A percentile compares a stretch with the other conserved stretches of the same genome.
Conservation (phyloP, 2,329 filamentous ascomycete species). For the Phialophora tarda region DNA sequence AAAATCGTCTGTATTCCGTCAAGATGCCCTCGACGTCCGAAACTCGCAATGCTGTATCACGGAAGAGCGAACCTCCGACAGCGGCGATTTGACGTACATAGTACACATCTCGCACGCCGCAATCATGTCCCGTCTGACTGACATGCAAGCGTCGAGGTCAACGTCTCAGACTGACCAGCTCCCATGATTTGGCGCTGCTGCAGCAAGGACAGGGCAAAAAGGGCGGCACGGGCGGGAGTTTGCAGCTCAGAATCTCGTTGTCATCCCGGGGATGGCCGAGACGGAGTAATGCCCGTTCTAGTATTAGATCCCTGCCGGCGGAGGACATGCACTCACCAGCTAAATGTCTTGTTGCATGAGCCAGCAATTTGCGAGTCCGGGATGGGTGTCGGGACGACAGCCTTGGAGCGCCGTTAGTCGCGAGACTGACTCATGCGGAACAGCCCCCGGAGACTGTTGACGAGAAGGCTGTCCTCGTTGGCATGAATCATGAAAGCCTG, state of each 20-base stretch:
- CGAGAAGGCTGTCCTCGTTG: neutral
- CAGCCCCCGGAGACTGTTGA: too few species aligned
- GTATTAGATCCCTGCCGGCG: neutral
- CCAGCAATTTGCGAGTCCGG: neutral
- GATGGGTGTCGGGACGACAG: neutral
- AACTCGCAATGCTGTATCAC: neutral
- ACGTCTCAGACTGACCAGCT: neutral
- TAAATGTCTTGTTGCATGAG: neutral
- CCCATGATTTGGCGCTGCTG: neutral
- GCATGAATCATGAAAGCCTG: neutral
- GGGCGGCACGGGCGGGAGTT: neutral
- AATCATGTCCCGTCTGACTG: neutral
- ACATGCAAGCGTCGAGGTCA: neutral
- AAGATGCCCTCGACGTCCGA: neutral
- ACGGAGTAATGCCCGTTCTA: neutral
- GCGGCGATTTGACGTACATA: neutral
- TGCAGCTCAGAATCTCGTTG: neutral
- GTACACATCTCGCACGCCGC: neutral
- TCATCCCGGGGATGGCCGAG: neutral
- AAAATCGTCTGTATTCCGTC: neutral
- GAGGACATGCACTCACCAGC: neutral
- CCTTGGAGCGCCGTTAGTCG: neutral
- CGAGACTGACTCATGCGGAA: neutral
- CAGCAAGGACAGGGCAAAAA: constrained; percentile 1
- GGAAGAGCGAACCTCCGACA: neutral